phyloP scores from a whole-genome alignment of 306 rosid genomes.

The Chamaecrista fasciculata region DNA sequence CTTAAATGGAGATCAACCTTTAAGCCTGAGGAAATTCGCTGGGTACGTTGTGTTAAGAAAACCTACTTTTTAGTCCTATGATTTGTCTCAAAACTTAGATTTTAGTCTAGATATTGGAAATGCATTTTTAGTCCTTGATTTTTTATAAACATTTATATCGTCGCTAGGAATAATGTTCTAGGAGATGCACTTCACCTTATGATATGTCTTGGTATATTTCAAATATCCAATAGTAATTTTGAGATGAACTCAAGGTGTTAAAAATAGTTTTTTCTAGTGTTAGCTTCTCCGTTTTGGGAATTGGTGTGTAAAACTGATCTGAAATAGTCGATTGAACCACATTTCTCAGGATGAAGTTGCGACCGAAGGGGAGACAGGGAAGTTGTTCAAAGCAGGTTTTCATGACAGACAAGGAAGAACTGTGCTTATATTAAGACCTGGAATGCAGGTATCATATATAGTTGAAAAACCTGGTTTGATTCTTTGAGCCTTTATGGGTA shows the following conservation, averaged over 20 bases:
- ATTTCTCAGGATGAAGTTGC: constrained; percentile 45
- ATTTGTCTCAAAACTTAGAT: too few species aligned
- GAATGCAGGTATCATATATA: constrained; percentile 49
- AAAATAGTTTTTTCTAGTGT: too few species aligned
- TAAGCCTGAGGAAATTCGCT: constrained; percentile 85
- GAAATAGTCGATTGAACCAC: background rate
- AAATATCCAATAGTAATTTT: too few species aligned
- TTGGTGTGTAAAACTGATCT: constrained; percentile 16
- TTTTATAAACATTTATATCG: too few species aligned
- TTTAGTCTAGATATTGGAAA: too few species aligned
- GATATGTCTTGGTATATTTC: too few species aligned
- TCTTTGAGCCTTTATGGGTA: background rate
- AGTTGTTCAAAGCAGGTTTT: constrained; percentile 73
- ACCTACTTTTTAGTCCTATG: too few species aligned
- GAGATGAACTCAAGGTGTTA: too few species aligned
- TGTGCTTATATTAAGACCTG: constrained; percentile 52
- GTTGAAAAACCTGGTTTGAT: constrained; percentile 3
- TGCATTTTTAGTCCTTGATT: too few species aligned
- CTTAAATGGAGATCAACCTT: constrained; percentile 71
- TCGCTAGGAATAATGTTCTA: too few species aligned
- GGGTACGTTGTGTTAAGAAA: constrained; percentile 82
- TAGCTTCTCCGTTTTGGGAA: constrained; percentile 27
- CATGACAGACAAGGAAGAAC: constrained; percentile 63
- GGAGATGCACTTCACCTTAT: too few species aligned
- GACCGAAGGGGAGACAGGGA: constrained; percentile 60